Conservation (phyloP, 2,329 filamentous ascomycete genomes). For the Trichoderma endophyticum region DNA sequence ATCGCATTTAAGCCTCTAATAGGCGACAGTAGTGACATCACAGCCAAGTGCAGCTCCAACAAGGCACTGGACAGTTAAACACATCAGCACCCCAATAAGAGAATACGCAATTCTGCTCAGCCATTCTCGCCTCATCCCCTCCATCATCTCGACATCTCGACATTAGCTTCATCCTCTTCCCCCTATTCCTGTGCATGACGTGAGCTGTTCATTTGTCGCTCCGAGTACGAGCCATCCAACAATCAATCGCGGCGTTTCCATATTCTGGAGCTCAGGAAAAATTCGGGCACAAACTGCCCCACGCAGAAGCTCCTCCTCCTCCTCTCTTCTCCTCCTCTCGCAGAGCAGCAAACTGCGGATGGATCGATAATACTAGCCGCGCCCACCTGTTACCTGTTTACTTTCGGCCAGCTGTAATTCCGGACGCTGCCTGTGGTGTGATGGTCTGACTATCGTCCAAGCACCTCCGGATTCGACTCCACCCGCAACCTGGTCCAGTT, state of each 20-base stretch:
- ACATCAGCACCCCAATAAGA: not conserved
- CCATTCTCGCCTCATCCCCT: not conserved
- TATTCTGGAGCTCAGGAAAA: slow-evolving; percentile 12
- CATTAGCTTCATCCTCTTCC: not conserved
- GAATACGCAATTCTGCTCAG: not conserved
- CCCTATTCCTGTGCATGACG: slow-evolving; percentile 11
- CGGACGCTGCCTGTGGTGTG: slow-evolving; percentile 17
- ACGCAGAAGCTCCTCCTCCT: slow-evolving; percentile 10
- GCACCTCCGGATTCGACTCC: slow-evolving; percentile 6
- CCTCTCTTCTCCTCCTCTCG: not conserved
- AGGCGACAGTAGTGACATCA: slow-evolving; percentile 6
- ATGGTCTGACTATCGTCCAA: slow-evolving; percentile 18
- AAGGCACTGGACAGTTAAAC: not conserved
- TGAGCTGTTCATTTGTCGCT: slow-evolving; percentile 4
- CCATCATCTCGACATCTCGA: not conserved
- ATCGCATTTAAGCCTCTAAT: not conserved
- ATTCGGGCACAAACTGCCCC: slow-evolving; percentile 15
- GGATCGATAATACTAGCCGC: slow-evolving; percentile 7
- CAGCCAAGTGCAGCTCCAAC: not conserved
- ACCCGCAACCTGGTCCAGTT: slow-evolving; percentile 11
- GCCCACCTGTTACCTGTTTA: slow-evolving; percentile 1
- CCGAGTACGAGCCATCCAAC: slow-evolving; percentile 13
- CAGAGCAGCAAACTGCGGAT: not conserved
- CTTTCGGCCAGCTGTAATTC: slow-evolving; percentile 13
- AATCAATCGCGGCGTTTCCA: not conserved